Evolutionary conservation across 129 eudicot species (phyloP), one percentile per base, ranked within the genome.

Genomic region (Silybum marianum): DNA sequence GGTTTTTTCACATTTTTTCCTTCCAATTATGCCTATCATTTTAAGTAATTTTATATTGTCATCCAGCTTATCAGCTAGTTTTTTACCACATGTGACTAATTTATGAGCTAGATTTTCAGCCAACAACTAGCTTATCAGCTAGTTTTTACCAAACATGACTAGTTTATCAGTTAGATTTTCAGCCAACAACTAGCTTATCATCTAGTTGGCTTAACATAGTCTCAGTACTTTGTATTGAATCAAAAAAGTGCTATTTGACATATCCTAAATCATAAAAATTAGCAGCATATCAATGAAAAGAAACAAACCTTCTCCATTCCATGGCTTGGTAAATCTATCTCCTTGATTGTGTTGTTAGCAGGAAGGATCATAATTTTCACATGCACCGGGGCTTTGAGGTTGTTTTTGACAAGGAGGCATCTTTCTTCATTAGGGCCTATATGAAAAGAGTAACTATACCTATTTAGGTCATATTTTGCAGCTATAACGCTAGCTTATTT

Each of bases 361-460:
- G 91, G 90, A 79, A 75, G 79, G 70, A 86, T 51, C 51, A 75
- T 75, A 69, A 88, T 74, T 72, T 82, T 88, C 83, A 84, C 83
- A 62, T 60, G 84, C 23, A 77, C 36, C 42, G 76, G 16, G 71
- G 69, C 63, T 21, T 86, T 87, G 24, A 79, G 89, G 30, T 81
- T 86, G 75, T 89, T 91, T 21, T 40, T 60, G 73, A 91, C 81
- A 68, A 70, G 72, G 25, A 89, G 84, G 65, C 76, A 38, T 26
- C 71, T 81, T 74, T 82, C 85, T 76, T 76, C 81, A 76, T 72
- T 28, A 25, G 80, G 6, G 21, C 87, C 91, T 88, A 74, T 77
- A 82, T n/a, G 21, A 46, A 65, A 80, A 70, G 44, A 73, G 32
- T 54, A 66, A 40, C 30, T 63, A 63, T 69, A 75, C 65, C 8